phyloP scores from a whole-genome alignment of 2,329 filamentous ascomycete genomes.

The Xylariaceae sp. region DNA sequence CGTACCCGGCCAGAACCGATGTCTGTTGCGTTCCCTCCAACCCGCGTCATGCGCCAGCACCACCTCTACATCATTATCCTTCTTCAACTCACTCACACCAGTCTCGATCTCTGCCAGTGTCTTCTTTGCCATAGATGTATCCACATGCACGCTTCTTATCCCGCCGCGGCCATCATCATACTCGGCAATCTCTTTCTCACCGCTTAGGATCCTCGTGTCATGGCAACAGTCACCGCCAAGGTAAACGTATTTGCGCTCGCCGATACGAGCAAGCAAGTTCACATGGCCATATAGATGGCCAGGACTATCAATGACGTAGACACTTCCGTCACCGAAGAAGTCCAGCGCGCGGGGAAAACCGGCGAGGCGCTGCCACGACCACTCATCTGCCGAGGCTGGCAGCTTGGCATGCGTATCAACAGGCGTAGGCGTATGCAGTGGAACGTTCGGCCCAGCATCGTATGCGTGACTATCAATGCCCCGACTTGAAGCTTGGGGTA shows the following conservation, averaged over 20 bases:
- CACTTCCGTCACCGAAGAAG: slow-evolving; percentile 51
- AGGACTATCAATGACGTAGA: slow-evolving; percentile 56
- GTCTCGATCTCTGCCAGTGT: slow-evolving; percentile 49
- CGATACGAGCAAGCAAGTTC: slow-evolving; percentile 52
- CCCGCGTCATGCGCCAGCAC: slow-evolving; percentile 56
- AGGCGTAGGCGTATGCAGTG: slow-evolving; percentile 29
- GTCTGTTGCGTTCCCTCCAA: slow-evolving; percentile 50
- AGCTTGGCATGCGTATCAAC: slow-evolving; percentile 23
- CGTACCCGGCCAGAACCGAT: slow-evolving; percentile 42
- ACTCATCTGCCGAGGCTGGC: slow-evolving; percentile 29
- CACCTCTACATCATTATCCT: slow-evolving; percentile 49
- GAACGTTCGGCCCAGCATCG: slow-evolving; percentile 15
- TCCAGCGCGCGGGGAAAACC: slow-evolving; percentile 53
- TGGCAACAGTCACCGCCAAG: slow-evolving; percentile 61
- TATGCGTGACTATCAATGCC: slow-evolving; percentile 10
- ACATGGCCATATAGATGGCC: slow-evolving; percentile 59
- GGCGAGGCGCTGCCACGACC: slow-evolving; percentile 49
- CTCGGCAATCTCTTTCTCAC: slow-evolving; percentile 57
- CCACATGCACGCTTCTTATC: slow-evolving; percentile 55
- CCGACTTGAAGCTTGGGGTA: slow-evolving; percentile 42
- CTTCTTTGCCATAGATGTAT: slow-evolving; percentile 50
- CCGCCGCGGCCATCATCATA: slow-evolving; percentile 54
- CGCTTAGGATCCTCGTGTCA: slow-evolving; percentile 55
- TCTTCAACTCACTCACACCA: slow-evolving; percentile 42
- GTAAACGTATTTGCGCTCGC: slow-evolving; percentile 50